Evolutionary conservation across 305 asterid species (phyloP).

Genomic region (Fraxinus nigra): DNA sequence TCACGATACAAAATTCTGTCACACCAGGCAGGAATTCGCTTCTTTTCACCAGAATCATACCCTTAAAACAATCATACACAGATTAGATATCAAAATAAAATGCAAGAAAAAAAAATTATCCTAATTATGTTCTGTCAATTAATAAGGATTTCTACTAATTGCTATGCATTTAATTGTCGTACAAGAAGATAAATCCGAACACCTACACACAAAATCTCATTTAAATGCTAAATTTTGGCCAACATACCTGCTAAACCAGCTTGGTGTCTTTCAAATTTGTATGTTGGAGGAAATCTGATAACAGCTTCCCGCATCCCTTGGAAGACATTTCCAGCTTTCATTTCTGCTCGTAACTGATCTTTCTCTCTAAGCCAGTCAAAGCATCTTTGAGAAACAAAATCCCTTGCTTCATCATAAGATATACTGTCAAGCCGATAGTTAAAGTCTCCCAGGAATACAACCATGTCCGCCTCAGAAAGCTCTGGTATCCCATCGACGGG

Average conservation of each 20-base stretch:
- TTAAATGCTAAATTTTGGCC: not conserved
- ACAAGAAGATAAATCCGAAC: not conserved
- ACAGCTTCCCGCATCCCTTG: conserved; percentile 98
- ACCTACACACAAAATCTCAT: not conserved
- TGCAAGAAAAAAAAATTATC: not conserved
- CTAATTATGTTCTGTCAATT: not conserved
- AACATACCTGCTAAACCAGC: conserved; percentile 89
- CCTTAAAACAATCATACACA: conserved; percentile 41
- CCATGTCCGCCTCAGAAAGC: conserved; percentile 96
- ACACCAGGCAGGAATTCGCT: conserved; percentile 75
- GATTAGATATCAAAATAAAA: conserved; percentile 19
- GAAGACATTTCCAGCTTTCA: conserved; percentile 90
- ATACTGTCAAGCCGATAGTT: conserved; percentile 88
- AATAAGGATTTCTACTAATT: not conserved
- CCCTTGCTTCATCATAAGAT: conserved; percentile 94
- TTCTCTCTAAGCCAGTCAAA: conserved; percentile 95
- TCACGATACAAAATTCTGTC: conserved; percentile 82
- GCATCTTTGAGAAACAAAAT: conserved; percentile 91
- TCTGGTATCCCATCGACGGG: conserved; percentile 67
- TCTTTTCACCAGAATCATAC: conserved; percentile 97
- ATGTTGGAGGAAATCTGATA: conserved; percentile 89
- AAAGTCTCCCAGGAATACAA: conserved; percentile 90
- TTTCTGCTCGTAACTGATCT: conserved; percentile 87
- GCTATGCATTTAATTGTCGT: not conserved
- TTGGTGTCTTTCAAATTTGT: conserved; percentile 88